Evolutionary conservation across 2,329 filamentous ascomycete species (phyloP), one percentile per base, ranked within the genome.

Genomic region (Colletotrichum cuscutae): DNA sequence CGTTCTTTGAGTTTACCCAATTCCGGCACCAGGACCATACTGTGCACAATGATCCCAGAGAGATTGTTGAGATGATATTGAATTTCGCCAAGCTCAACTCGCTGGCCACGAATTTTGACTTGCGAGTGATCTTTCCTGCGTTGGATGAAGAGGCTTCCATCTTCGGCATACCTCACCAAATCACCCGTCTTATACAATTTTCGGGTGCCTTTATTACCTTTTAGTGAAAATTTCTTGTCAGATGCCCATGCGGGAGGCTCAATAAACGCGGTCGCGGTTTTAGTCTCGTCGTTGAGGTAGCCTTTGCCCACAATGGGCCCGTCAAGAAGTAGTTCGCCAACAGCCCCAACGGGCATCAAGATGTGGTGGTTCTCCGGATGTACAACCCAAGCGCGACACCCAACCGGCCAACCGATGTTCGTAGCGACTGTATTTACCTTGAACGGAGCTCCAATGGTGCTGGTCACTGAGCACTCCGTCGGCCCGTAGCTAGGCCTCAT

Each of bases 391-490:
- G 54, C 63, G 4, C 62, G 72, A 1, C 76, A 75, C 1, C 77
- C 77, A 0, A 76, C 1, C 0, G 69, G 85, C 52, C 80, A 82
- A 0, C 77, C 75, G 0, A 78, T 74, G 32, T 68, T 72, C 5
- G 68, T 42, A 2, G 68, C 68, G 28, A 64, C 68, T 0, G 68
- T 56, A 1, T 68, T 30, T 15, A 28, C 22, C 3, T n/a, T 56
- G 22, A 71, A 63, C 1, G 35, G 46, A 2, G 86, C 22, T 13
- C 69, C 87, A 12, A 87, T 82, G 1, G 68, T 72, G 64, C 72
- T 71, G 0, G 68, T 72, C 1, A 67, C 63, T 0, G 72, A 72
- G 32, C 77, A 78, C 19, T 81, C 79, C 11, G 75, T 76, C 11
- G 78, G 79, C 1, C 79, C 79, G 61, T 79, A 80, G n/a, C 75